Evolutionary conservation across 2,329 filamentous ascomycete genomes (phyloP).

Genomic region (Beauveria bassiana): DNA sequence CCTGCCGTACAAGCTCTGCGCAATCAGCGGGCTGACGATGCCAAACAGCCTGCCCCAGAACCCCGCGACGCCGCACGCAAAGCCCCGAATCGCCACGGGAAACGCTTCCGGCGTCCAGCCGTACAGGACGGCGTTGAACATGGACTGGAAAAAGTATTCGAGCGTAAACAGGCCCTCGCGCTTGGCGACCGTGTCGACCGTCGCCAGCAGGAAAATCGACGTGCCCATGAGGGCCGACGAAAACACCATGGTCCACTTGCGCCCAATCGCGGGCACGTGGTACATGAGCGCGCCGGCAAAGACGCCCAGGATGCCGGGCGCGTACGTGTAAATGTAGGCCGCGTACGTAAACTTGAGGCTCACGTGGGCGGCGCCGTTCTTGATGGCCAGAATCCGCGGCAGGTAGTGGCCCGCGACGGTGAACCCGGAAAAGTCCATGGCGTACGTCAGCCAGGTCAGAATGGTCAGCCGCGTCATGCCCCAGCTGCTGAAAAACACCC

Average conservation of each 20-base stretch:
- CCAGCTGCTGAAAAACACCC: conserved; percentile 25
- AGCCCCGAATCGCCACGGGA: conserved; percentile 45
- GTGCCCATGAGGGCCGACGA: conserved; percentile 36
- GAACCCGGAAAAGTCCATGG: conserved; percentile 32
- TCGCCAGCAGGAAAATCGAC: conserved; percentile 39
- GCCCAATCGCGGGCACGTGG: conserved; percentile 28
- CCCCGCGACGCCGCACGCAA: conserved; percentile 47
- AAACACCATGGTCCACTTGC: conserved; percentile 37
- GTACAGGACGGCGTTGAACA: conserved; percentile 29
- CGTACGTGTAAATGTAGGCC: conserved; percentile 46
- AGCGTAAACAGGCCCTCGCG: conserved; percentile 33
- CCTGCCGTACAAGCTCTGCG: conserved; percentile 33
- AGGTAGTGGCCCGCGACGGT: conserved; percentile 35
- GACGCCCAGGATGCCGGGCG: conserved; percentile 43
- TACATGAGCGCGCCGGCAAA: conserved; percentile 36
- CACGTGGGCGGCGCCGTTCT: conserved; percentile 37
- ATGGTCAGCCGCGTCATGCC: conserved; percentile 29
- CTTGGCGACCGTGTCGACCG: conserved; percentile 29
- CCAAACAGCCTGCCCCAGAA: conserved; percentile 53
- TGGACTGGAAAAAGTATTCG: conserved; percentile 38
- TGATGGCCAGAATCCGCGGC: conserved; percentile 42
- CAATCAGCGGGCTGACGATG: conserved; percentile 50
- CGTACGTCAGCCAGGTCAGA: conserved; percentile 30
- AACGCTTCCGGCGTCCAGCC: conserved; percentile 50
- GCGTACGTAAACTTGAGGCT: conserved; percentile 41